Conservation (phyloP, 805 yeast species). For the Kodamaea kakaduensis region DNA sequence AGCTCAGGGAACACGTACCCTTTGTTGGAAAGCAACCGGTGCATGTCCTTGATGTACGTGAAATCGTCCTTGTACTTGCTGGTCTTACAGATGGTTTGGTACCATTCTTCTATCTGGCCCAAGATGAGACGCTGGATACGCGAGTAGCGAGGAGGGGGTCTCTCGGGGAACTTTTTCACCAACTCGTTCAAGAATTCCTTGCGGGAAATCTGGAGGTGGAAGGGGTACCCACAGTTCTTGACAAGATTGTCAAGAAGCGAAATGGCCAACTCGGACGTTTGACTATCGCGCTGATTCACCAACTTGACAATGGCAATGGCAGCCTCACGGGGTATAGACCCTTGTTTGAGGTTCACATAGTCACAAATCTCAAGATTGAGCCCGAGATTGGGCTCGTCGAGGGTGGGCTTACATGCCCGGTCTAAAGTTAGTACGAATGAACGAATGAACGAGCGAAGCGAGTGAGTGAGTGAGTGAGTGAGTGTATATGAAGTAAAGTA, state of each 20-base stretch:
- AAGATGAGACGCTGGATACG: slow-evolving; percentile 79
- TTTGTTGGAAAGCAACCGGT: slow-evolving; percentile 78
- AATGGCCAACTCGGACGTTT: slow-evolving; percentile 78
- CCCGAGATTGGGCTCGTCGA: slow-evolving; percentile 82
- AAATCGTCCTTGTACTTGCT: slow-evolving; percentile 88
- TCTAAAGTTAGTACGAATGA: slow-evolving; percentile 37
- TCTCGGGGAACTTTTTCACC: slow-evolving; percentile 90
- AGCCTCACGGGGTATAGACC: slow-evolving; percentile 86
- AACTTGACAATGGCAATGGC: slow-evolving; percentile 79
- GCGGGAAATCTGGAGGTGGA: slow-evolving; percentile 90
- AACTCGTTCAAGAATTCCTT: slow-evolving; percentile 92
- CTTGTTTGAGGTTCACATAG: slow-evolving; percentile 87
- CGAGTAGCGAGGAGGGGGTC: slow-evolving; percentile 83
- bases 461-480: no score
- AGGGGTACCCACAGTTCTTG: slow-evolving; percentile 96
- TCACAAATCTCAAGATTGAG: slow-evolving; percentile 92
- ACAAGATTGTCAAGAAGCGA: slow-evolving; percentile 84
- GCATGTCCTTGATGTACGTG: slow-evolving; percentile 93
- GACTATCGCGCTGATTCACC: slow-evolving; percentile 78
- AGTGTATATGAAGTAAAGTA: no score
- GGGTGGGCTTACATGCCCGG: slow-evolving; percentile 83
- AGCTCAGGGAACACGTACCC: slow-evolving; percentile 94
- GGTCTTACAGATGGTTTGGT: slow-evolving; percentile 87
- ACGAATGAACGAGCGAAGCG: no score
- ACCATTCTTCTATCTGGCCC: slow-evolving; percentile 96